Evolutionary conservation across 805 yeast genomes (phyloP).

Genomic region (Candida gorgasii): DNA sequence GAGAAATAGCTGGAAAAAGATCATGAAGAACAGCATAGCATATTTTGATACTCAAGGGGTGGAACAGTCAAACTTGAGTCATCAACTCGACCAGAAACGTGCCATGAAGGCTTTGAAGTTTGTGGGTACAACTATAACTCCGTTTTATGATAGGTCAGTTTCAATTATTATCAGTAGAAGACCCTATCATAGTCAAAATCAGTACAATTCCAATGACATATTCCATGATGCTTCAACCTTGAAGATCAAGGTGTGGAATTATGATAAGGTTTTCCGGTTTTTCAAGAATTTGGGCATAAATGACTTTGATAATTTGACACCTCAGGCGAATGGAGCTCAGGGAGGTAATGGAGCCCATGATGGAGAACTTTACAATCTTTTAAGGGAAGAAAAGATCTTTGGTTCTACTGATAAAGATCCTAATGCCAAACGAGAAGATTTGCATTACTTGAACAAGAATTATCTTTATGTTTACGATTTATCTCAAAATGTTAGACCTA

Average conservation of each 20-base stretch:
- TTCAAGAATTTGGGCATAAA: constrained; percentile 57
- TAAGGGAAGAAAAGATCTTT: constrained; percentile 79
- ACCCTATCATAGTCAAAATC: constrained; percentile 38
- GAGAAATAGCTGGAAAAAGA: constrained; percentile 65
- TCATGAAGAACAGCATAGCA: constrained; percentile 58
- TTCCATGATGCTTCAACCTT: constrained; percentile 60
- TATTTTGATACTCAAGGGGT: constrained; percentile 59
- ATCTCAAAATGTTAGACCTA: constrained; percentile 74
- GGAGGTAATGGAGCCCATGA: too few relatives aligned
- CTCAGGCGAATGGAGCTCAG: too few relatives aligned
- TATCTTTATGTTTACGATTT: constrained; percentile 81
- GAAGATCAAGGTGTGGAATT: constrained; percentile 82
- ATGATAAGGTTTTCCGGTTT: constrained; percentile 81
- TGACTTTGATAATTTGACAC: constrained; percentile 22
- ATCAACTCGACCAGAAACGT: constrained; percentile 39
- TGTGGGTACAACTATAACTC: constrained; percentile 49
- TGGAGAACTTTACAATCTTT: constrained; percentile 45
- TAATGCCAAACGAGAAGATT: constrained; percentile 78
- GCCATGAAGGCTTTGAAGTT: constrained; percentile 46
- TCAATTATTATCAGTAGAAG: constrained; percentile 81
- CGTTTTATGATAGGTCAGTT: constrained; percentile 52
- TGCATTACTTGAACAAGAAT: constrained; percentile 70
- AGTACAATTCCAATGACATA: constrained; percentile 58
- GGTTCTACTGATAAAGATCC: constrained; percentile 93
- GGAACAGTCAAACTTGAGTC: constrained; percentile 36